Evolutionary conservation across 768 basidiomycete species (phyloP).

Genomic region (Termitomyces sp.): DNA sequence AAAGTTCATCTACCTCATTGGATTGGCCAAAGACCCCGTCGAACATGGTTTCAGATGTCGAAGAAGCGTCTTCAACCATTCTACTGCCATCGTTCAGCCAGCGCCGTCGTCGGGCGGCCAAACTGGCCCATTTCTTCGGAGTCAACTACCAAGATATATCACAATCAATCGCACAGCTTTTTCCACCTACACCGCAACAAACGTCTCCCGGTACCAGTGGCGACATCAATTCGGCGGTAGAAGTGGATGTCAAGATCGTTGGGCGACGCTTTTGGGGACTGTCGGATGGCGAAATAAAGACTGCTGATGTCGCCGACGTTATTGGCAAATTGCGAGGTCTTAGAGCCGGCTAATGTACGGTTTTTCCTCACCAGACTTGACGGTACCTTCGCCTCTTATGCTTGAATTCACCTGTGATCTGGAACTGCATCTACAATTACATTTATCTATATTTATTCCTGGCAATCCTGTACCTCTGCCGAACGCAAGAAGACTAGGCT

Average conservation of each 20-base stretch:
- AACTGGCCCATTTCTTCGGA: conserved; percentile 56
- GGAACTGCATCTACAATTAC: conserved; percentile 10
- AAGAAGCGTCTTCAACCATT: background rate
- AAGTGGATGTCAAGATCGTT: conserved; percentile 37
- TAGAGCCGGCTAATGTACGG: conserved; percentile 22
- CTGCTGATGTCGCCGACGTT: conserved; percentile 36
- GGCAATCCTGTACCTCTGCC: background rate
- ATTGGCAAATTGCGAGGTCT: conserved; percentile 41
- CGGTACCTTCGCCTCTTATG: background rate
- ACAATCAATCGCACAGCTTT: conserved; percentile 15
- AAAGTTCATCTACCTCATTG: background rate
- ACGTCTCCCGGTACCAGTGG: background rate
- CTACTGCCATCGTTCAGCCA: conserved; percentile 6
- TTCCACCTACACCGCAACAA: background rate
- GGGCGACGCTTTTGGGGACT: conserved; percentile 39
- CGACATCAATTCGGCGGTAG: conserved; percentile 8
- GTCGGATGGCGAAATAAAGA: conserved; percentile 26
- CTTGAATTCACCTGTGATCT: conserved; percentile 5
- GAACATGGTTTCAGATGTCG: background rate
- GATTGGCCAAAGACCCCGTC: background rate
- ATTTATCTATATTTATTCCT: conserved; percentile 12
- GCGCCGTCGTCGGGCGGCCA: conserved; percentile 43
- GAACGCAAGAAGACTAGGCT: too few species aligned
- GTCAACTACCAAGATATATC: conserved; percentile 45
- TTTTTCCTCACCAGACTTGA: background rate